Percentiles rank a stretch among this genome's conserved stretches.
Conservation (phyloP, 495 filamentous ascomycete species). For the Chaetomidium leptoderma region DNA sequence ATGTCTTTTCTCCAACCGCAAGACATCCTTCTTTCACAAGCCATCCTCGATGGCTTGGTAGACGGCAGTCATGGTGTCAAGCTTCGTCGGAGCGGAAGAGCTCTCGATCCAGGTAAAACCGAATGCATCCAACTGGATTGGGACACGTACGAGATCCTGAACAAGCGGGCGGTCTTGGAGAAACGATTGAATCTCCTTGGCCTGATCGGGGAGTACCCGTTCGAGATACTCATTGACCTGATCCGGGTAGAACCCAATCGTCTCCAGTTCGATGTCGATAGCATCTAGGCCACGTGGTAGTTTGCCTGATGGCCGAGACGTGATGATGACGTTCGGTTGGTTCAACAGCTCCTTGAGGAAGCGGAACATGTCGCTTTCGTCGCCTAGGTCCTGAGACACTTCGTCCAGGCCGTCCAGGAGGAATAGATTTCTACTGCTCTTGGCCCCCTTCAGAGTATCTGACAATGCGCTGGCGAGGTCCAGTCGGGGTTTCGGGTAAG, state of each 20-base stretch:
- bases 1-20: constrained; percentile 33
- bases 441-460: constrained; percentile 4
- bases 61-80: constrained; percentile 41
- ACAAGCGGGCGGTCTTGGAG: constrained; percentile 34
- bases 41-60: constrained; percentile 39
- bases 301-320: constrained; percentile 33
- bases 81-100: constrained; percentile 1
- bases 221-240: neutral
- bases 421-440: constrained; percentile 30
- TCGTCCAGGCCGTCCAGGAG: constrained; percentile 45
- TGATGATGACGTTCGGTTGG: constrained; percentile 37
- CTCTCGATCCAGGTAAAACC: constrained; percentile 39
- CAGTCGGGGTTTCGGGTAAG: neutral
- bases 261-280: constrained; percentile 6
- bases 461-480: constrained; percentile 22
- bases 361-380: constrained; percentile 15
- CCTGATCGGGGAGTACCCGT: constrained; percentile 8
- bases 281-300: constrained; percentile 12
- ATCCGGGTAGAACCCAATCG: constrained; percentile 30
- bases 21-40: constrained; percentile 42
- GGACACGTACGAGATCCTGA: constrained; percentile 41
- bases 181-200: constrained; percentile 32
- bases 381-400: constrained; percentile 30
- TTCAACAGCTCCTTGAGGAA: constrained; percentile 36
- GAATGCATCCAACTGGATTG: constrained; percentile 47